phyloP scores from a whole-genome alignment of 495 filamentous ascomycete genomes.

The Neurospora pannonica region DNA sequence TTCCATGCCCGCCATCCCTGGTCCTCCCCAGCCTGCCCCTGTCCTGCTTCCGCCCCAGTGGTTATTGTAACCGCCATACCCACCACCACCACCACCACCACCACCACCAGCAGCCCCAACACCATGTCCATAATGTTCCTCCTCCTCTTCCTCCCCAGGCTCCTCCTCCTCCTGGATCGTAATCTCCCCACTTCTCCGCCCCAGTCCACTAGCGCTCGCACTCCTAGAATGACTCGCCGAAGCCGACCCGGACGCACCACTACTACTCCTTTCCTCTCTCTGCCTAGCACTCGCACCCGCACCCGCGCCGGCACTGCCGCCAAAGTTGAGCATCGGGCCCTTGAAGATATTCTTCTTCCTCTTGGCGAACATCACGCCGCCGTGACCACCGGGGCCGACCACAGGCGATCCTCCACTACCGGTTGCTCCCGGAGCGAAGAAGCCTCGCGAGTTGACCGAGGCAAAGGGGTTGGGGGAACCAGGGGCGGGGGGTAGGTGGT shows the following conservation, averaged over 20 bases:
- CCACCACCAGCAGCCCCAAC: not conserved
- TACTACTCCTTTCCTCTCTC: not conserved
- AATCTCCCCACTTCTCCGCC: conserved; percentile 50
- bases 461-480: not conserved
- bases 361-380: conserved; percentile 78
- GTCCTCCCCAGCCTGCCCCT: conserved; percentile 54
- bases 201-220: conserved; percentile 42
- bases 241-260: conserved; percentile 19
- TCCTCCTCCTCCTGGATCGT: conserved; percentile 85
- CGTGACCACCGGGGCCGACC: conserved; percentile 21
- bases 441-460: conserved; percentile 3
- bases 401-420: not conserved
- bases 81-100: too few species aligned
- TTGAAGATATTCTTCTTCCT: conserved; percentile 84
- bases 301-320: conserved; percentile 16
- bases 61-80: not conserved
- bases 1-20: conserved; percentile 10
- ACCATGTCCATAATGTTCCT: conserved; percentile 2
- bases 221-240: conserved; percentile 33
- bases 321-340: conserved; percentile 58
- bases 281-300: conserved; percentile 17
- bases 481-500: not conserved
- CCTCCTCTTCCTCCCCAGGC: conserved; percentile 40
- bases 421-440: not conserved
- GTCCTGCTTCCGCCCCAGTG: conserved; percentile 63